phyloP scores from a whole-genome alignment of 768 basidiomycete genomes.

The Mycena maculata region DNA sequence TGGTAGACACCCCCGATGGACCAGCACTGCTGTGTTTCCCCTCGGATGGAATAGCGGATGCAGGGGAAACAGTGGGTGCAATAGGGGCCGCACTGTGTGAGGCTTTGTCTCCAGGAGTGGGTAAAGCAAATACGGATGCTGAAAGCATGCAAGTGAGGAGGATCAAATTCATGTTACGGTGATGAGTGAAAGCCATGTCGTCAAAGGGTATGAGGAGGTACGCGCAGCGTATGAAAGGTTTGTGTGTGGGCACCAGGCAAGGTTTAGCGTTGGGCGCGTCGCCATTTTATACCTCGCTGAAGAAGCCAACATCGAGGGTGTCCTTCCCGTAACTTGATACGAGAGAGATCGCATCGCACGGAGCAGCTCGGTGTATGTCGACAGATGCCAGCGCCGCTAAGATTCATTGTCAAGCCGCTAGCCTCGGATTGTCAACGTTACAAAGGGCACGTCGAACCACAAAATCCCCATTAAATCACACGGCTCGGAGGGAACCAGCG shows the following conservation, averaged over 20 bases:
- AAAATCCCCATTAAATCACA: no score
- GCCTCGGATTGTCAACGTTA: no score
- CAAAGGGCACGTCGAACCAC: no score
- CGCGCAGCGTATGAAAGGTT: neutral
- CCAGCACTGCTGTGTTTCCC: neutral
- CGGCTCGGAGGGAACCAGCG: no score
- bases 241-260: constrained; percentile 1
- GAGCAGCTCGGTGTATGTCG: no score
- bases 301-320: neutral
- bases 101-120: neutral
- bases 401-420: no score
- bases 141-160: neutral
- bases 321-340: no score
- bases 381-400: no score
- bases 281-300: neutral
- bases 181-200: neutral
- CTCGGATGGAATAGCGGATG: neutral
- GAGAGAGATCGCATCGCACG: no score
- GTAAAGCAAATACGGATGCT: neutral
- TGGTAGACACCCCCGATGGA: neutral
- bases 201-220: neutral
- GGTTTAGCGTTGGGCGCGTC: neutral
- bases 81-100: no score
- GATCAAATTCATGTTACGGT: neutral
- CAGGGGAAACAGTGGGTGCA: no score